Evolutionary conservation across 306 rosid genomes (phyloP), one percentile per base, ranked within the genome.

Genomic region (Vigna trinervia): DNA sequence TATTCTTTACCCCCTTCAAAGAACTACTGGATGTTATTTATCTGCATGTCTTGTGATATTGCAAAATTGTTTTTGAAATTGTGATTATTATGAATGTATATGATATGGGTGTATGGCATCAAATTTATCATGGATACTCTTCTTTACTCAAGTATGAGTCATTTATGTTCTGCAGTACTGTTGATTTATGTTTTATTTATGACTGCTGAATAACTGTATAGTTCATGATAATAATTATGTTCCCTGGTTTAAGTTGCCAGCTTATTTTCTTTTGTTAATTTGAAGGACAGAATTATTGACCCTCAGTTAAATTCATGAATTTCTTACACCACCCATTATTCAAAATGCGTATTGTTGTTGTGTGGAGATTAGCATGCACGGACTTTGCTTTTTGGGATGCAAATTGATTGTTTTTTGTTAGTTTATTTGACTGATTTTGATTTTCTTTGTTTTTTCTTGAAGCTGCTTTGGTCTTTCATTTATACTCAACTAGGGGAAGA

Each of bases 391-490:
- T 26, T 46, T n/a, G 57, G 22, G 39, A 28, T 66, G 63, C 53
- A 65, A 65, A 34, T 45, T 74, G 47, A 68, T 66, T 58, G 47
- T 75, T 50, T n/a, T n/a, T 50, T 6, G 8, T 69, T 12, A 48
- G 64, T 66, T 76, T 45, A 41, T 38, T 52, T 28, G 50, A 59
- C 26, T 32, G 32, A 52, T 75, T 53, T 75, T 43, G 34, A 53
- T 70, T 64, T 54, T 60, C 20, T 26, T n/a, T 81, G 75, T 78
- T 77, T 75, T 22, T 30, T 30, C 66, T 81, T 81, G 88, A 92
- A 96, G 99, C 88, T 96, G 71, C 84, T 96, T 74, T 96, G 99
- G 99, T 96, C 99, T 17, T 96, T 96, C 82, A 86, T 97, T 77
- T 75, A 77, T 43, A 80, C 83, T 32, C 89, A 90, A 82, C 71